Conservation (phyloP, 495 filamentous ascomycete genomes). For the Monascus purpureus region DNA sequence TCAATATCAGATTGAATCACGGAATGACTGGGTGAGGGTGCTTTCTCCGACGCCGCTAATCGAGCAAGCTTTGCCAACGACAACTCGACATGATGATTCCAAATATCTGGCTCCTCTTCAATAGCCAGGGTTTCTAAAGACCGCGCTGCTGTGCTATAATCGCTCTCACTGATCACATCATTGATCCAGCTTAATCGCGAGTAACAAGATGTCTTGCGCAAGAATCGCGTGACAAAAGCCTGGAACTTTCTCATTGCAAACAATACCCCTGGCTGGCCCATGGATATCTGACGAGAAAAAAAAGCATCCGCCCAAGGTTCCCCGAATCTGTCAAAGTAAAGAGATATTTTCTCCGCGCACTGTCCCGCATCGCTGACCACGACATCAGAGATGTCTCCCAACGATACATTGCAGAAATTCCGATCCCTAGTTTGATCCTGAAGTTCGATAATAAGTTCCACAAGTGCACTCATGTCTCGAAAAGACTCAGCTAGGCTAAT, state of each 20-base stretch:
- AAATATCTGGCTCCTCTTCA: slow-evolving; percentile 47
- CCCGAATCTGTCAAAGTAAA: slow-evolving; percentile 63
- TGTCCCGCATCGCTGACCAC: slow-evolving; percentile 14
- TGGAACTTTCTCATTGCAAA: slow-evolving; percentile 43
- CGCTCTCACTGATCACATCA: slow-evolving; percentile 48
- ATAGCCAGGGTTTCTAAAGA: slow-evolving; percentile 44
- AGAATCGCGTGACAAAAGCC: slow-evolving; percentile 46
- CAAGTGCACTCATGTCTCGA: slow-evolving; percentile 52
- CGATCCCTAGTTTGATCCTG: slow-evolving; percentile 25
- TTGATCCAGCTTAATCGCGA: slow-evolving; percentile 72
- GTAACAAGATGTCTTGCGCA: slow-evolving; percentile 44
- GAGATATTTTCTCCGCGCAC: slow-evolving; percentile 33
- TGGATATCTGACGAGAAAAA: slow-evolving; percentile 59
- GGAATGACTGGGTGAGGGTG: slow-evolving; percentile 10
- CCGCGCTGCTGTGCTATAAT: slow-evolving; percentile 47
- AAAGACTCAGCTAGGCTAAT: slow-evolving; percentile 63
- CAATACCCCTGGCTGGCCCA: slow-evolving; percentile 47
- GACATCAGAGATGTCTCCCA: slow-evolving; percentile 2
- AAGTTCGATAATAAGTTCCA: slow-evolving; percentile 42
- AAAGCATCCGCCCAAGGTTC: slow-evolving; percentile 64
- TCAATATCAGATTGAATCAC: slow-evolving; percentile 20
- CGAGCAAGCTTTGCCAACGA: slow-evolving; percentile 59
- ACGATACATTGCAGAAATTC: slow-evolving; percentile 3
- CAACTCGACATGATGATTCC: slow-evolving; percentile 67
- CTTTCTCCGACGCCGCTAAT: slow-evolving; percentile 34